These are phyloP conservation scores for Exophiala sideris DNA, from an alignment of 2,329 filamentous ascomycete genomes.

Conservation along the genomic window DNA sequence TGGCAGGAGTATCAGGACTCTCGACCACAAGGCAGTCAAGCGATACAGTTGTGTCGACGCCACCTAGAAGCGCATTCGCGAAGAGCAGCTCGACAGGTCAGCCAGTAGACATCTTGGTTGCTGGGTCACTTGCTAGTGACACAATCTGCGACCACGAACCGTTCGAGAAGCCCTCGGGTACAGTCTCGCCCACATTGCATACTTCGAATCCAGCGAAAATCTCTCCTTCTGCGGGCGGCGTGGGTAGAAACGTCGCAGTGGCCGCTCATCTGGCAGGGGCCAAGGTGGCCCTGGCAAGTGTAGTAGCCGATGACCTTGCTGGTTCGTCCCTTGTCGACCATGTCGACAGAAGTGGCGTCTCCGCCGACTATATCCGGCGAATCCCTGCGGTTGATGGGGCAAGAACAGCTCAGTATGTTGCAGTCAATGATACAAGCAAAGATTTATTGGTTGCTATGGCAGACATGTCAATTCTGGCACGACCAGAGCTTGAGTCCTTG, in stretches of 20 bases:
- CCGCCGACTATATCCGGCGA: constrained; percentile 60
- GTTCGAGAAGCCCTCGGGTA: constrained; percentile 35
- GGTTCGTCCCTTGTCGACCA: constrained; percentile 69
- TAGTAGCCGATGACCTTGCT: constrained; percentile 74
- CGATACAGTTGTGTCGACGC: not conserved
- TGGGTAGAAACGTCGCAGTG: constrained; percentile 86
- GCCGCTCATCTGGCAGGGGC: constrained; percentile 70
- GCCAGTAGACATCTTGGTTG: constrained; percentile 69
- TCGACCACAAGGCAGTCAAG: not conserved
- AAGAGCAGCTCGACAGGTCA: constrained; percentile 2
- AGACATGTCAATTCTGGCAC: constrained; percentile 80
- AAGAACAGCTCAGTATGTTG: constrained; percentile 85
- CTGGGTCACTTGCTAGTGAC: constrained; percentile 83
- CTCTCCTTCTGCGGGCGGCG: constrained; percentile 79
- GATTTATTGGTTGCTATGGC: constrained; percentile 91
- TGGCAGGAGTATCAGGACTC: not conserved
- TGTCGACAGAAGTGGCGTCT: constrained; percentile 62
- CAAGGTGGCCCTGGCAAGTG: constrained; percentile 70
- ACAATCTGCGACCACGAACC: constrained; percentile 74
- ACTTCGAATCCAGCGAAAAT: constrained; percentile 86
- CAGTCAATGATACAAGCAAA: constrained; percentile 79
- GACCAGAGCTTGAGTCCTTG: constrained; percentile 43
- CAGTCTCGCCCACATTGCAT: constrained; percentile 50
- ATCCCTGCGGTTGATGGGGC: constrained; percentile 51
- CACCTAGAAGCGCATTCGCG: not conserved